Evolutionary conservation across 257 asterid species (phyloP), one percentile per base, ranked within the genome.

Genomic region (Scutellaria barbata): DNA sequence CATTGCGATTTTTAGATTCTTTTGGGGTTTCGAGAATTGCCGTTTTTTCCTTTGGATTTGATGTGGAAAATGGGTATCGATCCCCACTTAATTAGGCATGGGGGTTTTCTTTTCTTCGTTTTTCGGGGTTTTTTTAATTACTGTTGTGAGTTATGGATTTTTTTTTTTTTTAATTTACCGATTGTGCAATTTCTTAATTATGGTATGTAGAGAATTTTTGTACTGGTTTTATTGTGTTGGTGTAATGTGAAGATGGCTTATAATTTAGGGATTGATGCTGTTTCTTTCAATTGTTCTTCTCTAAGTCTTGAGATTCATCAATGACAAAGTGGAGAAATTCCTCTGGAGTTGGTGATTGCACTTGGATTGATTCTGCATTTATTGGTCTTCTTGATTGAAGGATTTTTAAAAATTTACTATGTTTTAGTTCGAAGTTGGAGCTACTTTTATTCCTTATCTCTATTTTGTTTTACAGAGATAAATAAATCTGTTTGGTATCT

Each of bases 61-160:
- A 50, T 69, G 52, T 63, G 77, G 20, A 55, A 51, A 69, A 46
- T 65, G 66, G 54, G 62, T 54, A 47, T 65, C 67, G 61, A 72
- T 64, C 59, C 64, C 20, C 66, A 10, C 14, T 7, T 14, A 53
- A 20, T 52, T 35, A 52, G 33, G 51, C 43, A 46, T 17, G 62
- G 53, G 71, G 66, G 71, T 30, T 30, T 30, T 30, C 5, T 4
- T 30, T 30, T 30, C 35, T 30, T 22, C 25, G 25, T 22, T 22
- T 22, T 22, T 22, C 3, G 35, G 35, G 2, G 35, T 30, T 22
- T 22, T 22, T 22, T 68, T 45, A 64, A 74, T 71, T 74, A 37
- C 59, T 64, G 45, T 37, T 42, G 51, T 13, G 52, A 45, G 54
- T 22, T 69, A 5, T 60, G 60, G n/a, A 5, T 3, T 30, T 30